Evolutionary conservation across 192 early-diverging fungal species (phyloP), one percentile per base, ranked within the genome.

Genomic region (Spizellomyces sp.): DNA sequence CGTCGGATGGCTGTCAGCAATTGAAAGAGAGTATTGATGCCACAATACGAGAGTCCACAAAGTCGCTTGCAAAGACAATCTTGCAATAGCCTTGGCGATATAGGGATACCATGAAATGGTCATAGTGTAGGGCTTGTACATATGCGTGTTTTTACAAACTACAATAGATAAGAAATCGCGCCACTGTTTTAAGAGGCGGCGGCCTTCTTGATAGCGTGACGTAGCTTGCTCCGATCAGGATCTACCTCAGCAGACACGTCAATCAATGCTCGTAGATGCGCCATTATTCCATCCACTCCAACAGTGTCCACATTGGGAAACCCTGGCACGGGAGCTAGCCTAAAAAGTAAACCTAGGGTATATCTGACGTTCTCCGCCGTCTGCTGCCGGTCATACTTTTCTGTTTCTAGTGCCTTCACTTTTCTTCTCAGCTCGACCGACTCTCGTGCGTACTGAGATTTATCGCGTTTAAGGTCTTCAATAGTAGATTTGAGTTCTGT

Each of bases 1-100:
- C 90, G n/a, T 77, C 80, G 4, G 80, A 87, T 58, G 92, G 92
- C 6, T 92, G 91, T 78, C 78, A 80, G 62, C 82, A 88, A 57
- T 82, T 94, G 47, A 75, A 86, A 44, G 73, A 80, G 12, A 80
- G 80, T 15, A 55, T 94, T 62, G 91, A 93, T 71, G 75, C 76
- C 21, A 80, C 86, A 4, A 80, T 93, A 21, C 68, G 83, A n/a
- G 63, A 57, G 42, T 69, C 74, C 22, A 65, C 67, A 17, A 58
- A 54, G 54, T 45, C 59, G 4, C 73, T 75, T 17, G 73, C 73
- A 15, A 75, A 69, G 44, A 75, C 73, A 21, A 47, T 72, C 22
- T 46, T 70, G 1, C 42, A 70, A 15, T 70, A 54, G 50, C 50
- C 14, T 0, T 36, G 0, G 27, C 27, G 3, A 36, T 2, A 36